These are phyloP conservation scores for Scheffersomyces ergatensis DNA, from an alignment of 805 yeast species.

Conservation along the genomic window DNA sequence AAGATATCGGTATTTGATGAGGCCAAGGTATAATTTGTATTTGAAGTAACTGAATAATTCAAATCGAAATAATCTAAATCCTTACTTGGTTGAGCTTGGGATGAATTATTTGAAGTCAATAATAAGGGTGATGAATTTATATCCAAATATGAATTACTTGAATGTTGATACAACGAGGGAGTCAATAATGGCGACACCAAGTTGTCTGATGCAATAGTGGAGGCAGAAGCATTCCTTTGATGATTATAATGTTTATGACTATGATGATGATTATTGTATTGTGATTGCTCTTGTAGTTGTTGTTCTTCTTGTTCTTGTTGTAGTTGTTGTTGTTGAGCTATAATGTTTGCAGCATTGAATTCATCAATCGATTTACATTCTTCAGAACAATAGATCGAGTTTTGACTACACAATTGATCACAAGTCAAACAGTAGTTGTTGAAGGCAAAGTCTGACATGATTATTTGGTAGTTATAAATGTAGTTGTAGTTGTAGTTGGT, in stretches of 20 bases:
- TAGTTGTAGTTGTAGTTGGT: too few relatives aligned
- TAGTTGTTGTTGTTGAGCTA: constrained; percentile 5
- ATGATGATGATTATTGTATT: too few relatives aligned
- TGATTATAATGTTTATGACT: background rate
- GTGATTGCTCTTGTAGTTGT: constrained; percentile 5
- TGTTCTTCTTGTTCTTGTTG: constrained; percentile 1
- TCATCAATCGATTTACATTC: constrained; percentile 34
- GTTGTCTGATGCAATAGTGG: constrained; percentile 9
- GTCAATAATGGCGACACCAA: constrained; percentile 39
- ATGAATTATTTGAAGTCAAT: constrained; percentile 12
- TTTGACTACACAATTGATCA: constrained; percentile 26
- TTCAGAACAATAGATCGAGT: constrained; percentile 25
- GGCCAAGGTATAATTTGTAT: constrained; percentile 11
- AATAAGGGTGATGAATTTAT: constrained; percentile 18
- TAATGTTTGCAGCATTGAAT: constrained; percentile 15
- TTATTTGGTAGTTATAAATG: too few relatives aligned
- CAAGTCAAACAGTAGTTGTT: constrained; percentile 37
- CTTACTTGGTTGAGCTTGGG: constrained; percentile 6
- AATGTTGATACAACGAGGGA: constrained; percentile 30
- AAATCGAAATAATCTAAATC: constrained; percentile 31
- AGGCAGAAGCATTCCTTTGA: background rate
- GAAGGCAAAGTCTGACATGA: constrained; percentile 39
- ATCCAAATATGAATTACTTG: constrained; percentile 1
- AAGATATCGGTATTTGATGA: constrained; percentile 7
- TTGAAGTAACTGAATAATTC: constrained; percentile 27